Evolutionary conservation across 2,329 filamentous ascomycete species (phyloP).

Genomic region (Alternaria incomplexa): DNA sequence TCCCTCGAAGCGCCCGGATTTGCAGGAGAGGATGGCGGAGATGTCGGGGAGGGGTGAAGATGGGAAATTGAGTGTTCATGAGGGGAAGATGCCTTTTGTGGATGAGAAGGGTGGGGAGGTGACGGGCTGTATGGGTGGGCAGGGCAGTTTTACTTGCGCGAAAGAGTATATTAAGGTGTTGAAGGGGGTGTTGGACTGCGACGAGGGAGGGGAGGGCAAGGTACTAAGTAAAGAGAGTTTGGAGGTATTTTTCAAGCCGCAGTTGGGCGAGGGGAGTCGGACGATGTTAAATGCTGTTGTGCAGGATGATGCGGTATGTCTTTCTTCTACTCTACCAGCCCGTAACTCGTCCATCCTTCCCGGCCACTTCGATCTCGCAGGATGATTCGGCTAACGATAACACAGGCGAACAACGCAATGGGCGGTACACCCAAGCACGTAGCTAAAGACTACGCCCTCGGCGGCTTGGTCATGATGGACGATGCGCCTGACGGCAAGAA

Average conservation of each 20-base stretch:
- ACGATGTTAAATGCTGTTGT: conserved; percentile 45
- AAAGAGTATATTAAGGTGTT: conserved; percentile 43
- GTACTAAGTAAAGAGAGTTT: conserved; percentile 22
- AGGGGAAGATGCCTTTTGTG: conserved; percentile 15
- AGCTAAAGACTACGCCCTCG: conserved; percentile 39
- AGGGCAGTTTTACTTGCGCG: conserved; percentile 25
- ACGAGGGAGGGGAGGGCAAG: conserved; percentile 35
- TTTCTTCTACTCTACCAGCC: too few species aligned
- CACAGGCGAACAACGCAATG: conserved; percentile 29
- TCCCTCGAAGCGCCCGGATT: conserved; percentile 36
- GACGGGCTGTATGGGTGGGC: conserved; percentile 34
- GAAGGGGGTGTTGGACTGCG: conserved; percentile 28
- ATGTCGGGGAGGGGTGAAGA: conserved; percentile 28
- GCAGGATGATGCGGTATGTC: conserved; percentile 22
- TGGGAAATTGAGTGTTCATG: conserved; percentile 15
- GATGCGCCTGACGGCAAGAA: conserved; percentile 32
- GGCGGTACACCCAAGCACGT: conserved; percentile 25
- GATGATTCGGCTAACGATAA: not conserved
- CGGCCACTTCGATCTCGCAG: too few species aligned
- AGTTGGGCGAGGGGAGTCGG: conserved; percentile 26
- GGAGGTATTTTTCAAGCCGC: conserved; percentile 41
- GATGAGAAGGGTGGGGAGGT: conserved; percentile 24
- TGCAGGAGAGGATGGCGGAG: conserved; percentile 35
- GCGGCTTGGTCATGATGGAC: conserved; percentile 32
- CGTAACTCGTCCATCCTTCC: too few species aligned